Conservation (phyloP, 495 filamentous ascomycete genomes). For the Rhypophila decipiens region DNA sequence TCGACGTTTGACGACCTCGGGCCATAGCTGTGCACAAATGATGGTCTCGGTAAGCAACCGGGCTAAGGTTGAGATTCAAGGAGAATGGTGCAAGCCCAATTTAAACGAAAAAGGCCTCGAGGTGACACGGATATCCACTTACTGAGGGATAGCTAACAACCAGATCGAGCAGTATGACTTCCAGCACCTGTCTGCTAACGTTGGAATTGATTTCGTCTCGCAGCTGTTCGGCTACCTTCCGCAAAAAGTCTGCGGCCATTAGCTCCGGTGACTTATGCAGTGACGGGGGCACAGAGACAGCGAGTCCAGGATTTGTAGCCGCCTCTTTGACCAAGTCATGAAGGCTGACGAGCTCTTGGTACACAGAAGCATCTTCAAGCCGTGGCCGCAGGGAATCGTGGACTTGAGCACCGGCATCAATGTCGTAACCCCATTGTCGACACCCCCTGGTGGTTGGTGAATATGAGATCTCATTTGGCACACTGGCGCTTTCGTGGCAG, state of each 20-base stretch:
- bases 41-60: neutral
- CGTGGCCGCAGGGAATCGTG: neutral
- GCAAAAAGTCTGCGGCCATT: neutral
- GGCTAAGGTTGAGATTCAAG: no score
- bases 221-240: neutral
- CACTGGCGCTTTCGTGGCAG: neutral
- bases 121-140: neutral
- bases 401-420: neutral
- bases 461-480: constrained; percentile 3
- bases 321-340: neutral
- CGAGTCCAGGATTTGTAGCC: neutral
- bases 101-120: no score
- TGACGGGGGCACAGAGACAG: neutral
- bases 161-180: neutral
- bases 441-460: neutral
- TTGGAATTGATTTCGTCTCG: neutral
- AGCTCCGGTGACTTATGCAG: neutral
- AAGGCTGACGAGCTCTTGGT: neutral
- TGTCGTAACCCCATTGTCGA: constrained; percentile 3
- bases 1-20: neutral
- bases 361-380: neutral
- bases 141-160: neutral
- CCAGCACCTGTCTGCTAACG: neutral
- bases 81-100: no score
- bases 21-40: neutral